Percentiles rank a stretch among this genome's conserved stretches.
phyloP scores from a whole-genome alignment of 83 land plant genomes.

The Picea abies region DNA sequence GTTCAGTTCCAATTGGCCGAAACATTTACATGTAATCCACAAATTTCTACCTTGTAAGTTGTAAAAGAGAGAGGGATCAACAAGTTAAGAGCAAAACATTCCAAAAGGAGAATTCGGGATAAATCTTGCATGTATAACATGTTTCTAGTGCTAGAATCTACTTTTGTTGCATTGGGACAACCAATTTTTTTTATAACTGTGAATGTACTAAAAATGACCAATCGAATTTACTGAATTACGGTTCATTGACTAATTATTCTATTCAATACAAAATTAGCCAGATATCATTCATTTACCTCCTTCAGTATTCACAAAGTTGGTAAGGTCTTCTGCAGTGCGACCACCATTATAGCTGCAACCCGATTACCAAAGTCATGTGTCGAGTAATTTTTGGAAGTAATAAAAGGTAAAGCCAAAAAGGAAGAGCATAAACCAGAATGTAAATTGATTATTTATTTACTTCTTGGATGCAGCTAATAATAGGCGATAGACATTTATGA shows the following conservation, averaged over 20 bases:
- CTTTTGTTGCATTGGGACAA: too few relatives aligned
- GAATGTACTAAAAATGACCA: neutral
- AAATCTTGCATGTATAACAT: too few relatives aligned
- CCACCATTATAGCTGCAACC: constrained; percentile 84
- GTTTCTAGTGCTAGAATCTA: too few relatives aligned
- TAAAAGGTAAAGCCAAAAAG: neutral
- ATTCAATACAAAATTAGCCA: neutral
- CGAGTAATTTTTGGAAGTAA: neutral
- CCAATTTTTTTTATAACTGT: too few relatives aligned
- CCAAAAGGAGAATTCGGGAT: too few relatives aligned
- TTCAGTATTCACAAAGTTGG: constrained; percentile 91
- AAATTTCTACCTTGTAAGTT: too few relatives aligned
- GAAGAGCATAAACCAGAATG: constrained; percentile 1
- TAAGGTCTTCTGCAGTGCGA: constrained; percentile 85
- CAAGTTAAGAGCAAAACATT: too few relatives aligned
- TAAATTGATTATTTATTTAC: neutral
- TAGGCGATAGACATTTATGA: neutral
- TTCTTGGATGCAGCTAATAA: neutral
- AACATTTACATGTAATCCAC: too few relatives aligned
- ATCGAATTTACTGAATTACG: neutral
- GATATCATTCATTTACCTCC: constrained; percentile 56
- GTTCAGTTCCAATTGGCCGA: too few relatives aligned
- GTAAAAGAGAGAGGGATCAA: too few relatives aligned
- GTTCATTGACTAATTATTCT: too few relatives aligned
- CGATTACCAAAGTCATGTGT: constrained; percentile 2